A percentile compares a stretch with the other conserved stretches of the same genome.
Conservation (phyloP, 2,329 filamentous ascomycete genomes). For the Fusarium sp. region DNA sequence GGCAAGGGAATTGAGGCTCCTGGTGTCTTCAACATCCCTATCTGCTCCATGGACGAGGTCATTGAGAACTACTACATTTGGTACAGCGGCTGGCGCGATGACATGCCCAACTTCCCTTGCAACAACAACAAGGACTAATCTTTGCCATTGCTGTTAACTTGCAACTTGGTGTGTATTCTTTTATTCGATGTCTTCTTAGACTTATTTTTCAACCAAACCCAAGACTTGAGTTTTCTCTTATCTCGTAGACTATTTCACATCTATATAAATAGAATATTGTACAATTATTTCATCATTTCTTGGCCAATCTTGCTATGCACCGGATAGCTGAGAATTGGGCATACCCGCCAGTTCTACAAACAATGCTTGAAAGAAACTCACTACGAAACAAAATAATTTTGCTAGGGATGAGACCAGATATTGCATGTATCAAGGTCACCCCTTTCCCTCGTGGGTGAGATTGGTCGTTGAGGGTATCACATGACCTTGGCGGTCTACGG, state of each 20-base stretch:
- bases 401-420: background rate
- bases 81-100: background rate
- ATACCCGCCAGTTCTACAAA: background rate
- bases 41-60: constrained; percentile 28
- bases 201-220: accelerated
- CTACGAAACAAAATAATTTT: background rate
- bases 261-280: background rate
- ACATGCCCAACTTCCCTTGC: constrained; percentile 33
- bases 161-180: background rate
- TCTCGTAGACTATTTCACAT: background rate
- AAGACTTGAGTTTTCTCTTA: accelerated
- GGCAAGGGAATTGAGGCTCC: constrained; percentile 23
- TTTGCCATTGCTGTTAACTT: accelerated
- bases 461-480: constrained; percentile 2
- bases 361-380: no score
- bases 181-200: background rate
- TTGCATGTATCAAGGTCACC: no score
- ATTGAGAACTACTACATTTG: constrained; percentile 29
- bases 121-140: constrained; percentile 11
- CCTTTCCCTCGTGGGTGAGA: background rate
- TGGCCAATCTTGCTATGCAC: background rate
- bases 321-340: accelerated
- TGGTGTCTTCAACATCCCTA: constrained; percentile 27
- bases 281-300: background rate
- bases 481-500: constrained; percentile 9